Conservation (phyloP, 2,329 filamentous ascomycete genomes). For the Ophiocordyceps camponoti-rufipedis region DNA sequence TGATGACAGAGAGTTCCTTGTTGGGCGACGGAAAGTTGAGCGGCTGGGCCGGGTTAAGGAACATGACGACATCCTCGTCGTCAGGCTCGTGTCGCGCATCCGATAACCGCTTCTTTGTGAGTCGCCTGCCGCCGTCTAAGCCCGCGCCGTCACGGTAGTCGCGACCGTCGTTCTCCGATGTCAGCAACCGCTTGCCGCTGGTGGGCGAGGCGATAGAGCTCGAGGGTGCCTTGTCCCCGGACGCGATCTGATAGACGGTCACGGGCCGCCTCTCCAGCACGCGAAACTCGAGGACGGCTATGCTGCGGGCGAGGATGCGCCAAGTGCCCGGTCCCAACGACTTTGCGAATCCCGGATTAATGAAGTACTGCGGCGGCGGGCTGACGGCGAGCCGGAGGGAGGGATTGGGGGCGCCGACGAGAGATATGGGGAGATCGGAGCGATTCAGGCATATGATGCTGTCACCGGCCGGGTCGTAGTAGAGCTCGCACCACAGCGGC, state of each 20-base stretch:
- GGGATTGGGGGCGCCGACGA: slow-evolving; percentile 26
- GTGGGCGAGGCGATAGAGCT: slow-evolving; percentile 8
- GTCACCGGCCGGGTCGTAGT: slow-evolving; percentile 40
- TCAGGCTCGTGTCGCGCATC: slow-evolving; percentile 9
- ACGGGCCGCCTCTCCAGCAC: slow-evolving; percentile 36
- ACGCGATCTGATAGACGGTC: slow-evolving; percentile 14
- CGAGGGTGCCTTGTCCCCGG: slow-evolving; percentile 15
- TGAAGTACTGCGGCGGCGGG: slow-evolving; percentile 20
- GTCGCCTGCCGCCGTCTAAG: slow-evolving; percentile 14
- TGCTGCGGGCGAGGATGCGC: slow-evolving; percentile 30
- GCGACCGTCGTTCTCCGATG: slow-evolving; percentile 18
- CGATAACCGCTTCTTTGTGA: slow-evolving; percentile 21
- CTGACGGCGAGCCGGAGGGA: slow-evolving; percentile 10
- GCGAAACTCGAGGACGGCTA: slow-evolving; percentile 37
- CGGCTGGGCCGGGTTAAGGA: slow-evolving; percentile 30
- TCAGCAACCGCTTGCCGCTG: slow-evolving; percentile 31
- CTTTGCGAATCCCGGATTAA: slow-evolving; percentile 25
- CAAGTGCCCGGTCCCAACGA: slow-evolving; percentile 35
- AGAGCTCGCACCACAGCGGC: slow-evolving; percentile 39
- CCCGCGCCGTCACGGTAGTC: too few relatives aligned
- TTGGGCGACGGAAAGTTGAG: slow-evolving; percentile 33
- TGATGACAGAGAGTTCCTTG: slow-evolving; percentile 26
- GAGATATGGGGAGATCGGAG: slow-evolving; percentile 32
- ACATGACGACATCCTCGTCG: slow-evolving; percentile 37
- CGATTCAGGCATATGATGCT: slow-evolving; percentile 37